Base-by-base conservation (phyloP, 2,329 filamentous ascomycete species). In the Macrophomina tecta region DNA sequence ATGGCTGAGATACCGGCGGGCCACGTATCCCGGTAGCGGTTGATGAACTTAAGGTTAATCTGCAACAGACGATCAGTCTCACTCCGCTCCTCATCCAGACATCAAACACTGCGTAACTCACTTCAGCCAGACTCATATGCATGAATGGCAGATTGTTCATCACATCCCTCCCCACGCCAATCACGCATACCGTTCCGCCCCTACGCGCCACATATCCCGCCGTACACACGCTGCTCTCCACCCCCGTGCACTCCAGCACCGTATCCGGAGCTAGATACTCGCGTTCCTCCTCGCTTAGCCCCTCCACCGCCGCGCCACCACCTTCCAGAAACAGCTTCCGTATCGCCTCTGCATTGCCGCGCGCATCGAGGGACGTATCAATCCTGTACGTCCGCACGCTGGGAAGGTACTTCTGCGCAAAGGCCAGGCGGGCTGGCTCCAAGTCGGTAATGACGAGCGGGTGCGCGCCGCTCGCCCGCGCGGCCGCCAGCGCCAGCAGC, bases 31-130 rank as follows among this genome's bases (percentile, higher is more conserved):
- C 84, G 82, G 73, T 91, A 91, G 7, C 89, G 82, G 75, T 91
- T 91, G 73, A 91, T 91, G 77, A 91, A 91, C 45, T 85, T 86
- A 32, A 91, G 80, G 70, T 90, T 83, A 69, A 91, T 90, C 85
- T 88, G 38, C 4, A 18, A 16, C 12, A 61, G n/a, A 40, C 5
- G 2, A 23, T 28, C 5, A 14, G 8, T 11, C 9, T 14, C 38
- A 40, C n/a, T 42, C 7, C 49, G 6, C 23, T n/a, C 12, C 16
- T 34, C 30, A 16, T 6, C 51, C 9, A 5, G 23, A 12, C 49
- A 14, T 5, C 36, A 8, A 34, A 4, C 14, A 34, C 7, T 16
- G 4, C 4, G n/a, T 4, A 23, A 67, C 71, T 12, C 71, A 85
- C 84, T 81, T 89, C 87, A 4, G 86, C 85, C 45, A 89, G 74